phyloP scores from a whole-genome alignment of 768 basidiomycete genomes.

The Tephrocybe rancida region DNA sequence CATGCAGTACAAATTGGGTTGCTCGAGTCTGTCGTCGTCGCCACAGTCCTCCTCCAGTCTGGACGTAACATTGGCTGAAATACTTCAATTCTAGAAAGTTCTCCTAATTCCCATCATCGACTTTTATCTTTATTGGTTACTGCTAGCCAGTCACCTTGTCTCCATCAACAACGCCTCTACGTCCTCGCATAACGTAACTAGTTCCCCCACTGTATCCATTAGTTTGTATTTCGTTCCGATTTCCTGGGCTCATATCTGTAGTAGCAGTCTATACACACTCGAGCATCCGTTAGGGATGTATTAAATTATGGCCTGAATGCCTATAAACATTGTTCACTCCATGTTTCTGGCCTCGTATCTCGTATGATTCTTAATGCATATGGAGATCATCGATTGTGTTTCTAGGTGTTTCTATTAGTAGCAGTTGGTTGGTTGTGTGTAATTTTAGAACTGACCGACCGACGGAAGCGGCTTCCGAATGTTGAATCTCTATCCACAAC shows the following conservation, averaged over 20 bases:
- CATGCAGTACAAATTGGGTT: constrained; percentile 49
- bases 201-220: not conserved
- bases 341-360: too few species aligned
- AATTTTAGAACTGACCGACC: not conserved
- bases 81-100: not conserved
- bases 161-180: too few species aligned
- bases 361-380: too few species aligned
- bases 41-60: constrained; percentile 45
- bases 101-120: not conserved
- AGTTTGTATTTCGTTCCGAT: not conserved
- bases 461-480: not conserved
- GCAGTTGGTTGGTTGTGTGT: too few species aligned
- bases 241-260: not conserved
- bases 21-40: constrained; percentile 44
- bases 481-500: not conserved
- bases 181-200: not conserved
- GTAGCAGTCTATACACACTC: too few species aligned
- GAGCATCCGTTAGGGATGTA: too few species aligned
- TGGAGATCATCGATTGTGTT: too few species aligned
- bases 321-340: too few species aligned
- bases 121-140: not conserved
- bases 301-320: too few species aligned
- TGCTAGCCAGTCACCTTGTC: too few species aligned
- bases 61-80: constrained; percentile 47
- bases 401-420: too few species aligned